Conservation (phyloP, 805 yeast species). For the Isabelozyma rhagii region DNA sequence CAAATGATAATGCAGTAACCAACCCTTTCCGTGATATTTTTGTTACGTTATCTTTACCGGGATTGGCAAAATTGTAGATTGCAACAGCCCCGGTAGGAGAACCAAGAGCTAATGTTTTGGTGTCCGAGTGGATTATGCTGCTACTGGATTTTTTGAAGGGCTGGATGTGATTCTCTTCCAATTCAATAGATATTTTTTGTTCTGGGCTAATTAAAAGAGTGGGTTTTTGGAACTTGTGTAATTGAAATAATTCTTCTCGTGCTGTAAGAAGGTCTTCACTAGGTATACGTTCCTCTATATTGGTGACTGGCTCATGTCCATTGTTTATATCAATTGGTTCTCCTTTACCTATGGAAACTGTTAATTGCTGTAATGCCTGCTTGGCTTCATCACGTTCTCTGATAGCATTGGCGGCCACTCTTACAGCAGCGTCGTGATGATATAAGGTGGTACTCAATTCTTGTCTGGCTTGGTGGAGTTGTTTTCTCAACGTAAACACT, state of each 20-base stretch:
- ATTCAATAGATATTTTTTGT: slow-evolving; percentile 8
- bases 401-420: slow-evolving; percentile 76
- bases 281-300: slow-evolving; percentile 8
- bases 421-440: slow-evolving; percentile 84
- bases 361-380: slow-evolving; percentile 57
- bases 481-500: slow-evolving; percentile 70
- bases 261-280: slow-evolving; percentile 23
- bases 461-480: slow-evolving; percentile 59
- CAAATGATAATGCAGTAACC: slow-evolving; percentile 9
- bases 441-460: slow-evolving; percentile 77
- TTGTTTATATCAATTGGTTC: neutral
- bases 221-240: slow-evolving; percentile 35
- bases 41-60: slow-evolving; percentile 6
- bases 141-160: slow-evolving; percentile 9
- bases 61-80: slow-evolving; percentile 4
- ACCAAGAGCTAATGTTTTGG: slow-evolving; percentile 5
- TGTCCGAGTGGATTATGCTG: slow-evolving; percentile 2
- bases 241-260: slow-evolving; percentile 28
- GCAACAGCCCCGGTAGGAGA: slow-evolving; percentile 12
- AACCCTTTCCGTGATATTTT: slow-evolving; percentile 12
- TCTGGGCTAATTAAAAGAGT: slow-evolving; percentile 14
- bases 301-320: slow-evolving; percentile 1
- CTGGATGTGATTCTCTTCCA: slow-evolving; percentile 3
- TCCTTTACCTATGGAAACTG: slow-evolving; percentile 36
- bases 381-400: slow-evolving; percentile 74